A percentile compares a stretch with the other conserved stretches of the same genome.
Conservation (phyloP, 352 stramenopile species). For the Phytophthora boehmeriae region DNA sequence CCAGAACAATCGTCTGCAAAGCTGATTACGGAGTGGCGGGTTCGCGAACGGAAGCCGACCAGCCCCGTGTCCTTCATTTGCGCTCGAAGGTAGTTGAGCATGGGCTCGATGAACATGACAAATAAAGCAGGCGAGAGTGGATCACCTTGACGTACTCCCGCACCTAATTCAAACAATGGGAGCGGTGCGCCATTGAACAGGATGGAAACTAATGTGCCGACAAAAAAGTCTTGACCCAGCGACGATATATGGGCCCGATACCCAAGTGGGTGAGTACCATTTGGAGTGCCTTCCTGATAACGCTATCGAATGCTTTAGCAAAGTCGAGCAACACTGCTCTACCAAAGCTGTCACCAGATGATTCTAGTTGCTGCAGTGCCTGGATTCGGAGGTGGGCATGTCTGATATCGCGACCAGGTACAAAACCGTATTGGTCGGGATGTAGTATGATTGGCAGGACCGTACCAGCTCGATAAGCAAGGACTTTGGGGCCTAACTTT, state of each 20-base stretch:
- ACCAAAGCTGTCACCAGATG: too few relatives aligned
- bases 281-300: constrained; percentile 3
- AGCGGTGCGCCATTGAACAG: constrained; percentile 1
- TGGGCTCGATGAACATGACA: neutral
- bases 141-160: neutral
- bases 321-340: constrained; percentile 1
- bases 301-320: constrained; percentile 13
- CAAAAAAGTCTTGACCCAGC: constrained; percentile 2
- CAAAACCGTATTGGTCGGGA: constrained; percentile 1
- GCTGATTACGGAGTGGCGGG: neutral
- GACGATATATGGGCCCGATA: neutral
- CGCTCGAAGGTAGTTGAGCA: neutral
- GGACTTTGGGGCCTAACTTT: constrained; percentile 2
- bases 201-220: constrained; percentile 1
- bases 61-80: neutral
- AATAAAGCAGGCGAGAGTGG: neutral
- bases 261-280: constrained; percentile 8
- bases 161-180: neutral
- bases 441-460: neutral
- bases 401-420: neutral
- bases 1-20: neutral
- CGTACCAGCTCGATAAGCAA: neutral
- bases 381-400: neutral
- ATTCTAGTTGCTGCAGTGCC: neutral
- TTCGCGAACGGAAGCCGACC: neutral